Evolutionary conservation across 129 eudicot genomes (phyloP), one percentile per base, ranked within the genome.

Genomic region (Pseudognaphalium luteoalbum): DNA sequence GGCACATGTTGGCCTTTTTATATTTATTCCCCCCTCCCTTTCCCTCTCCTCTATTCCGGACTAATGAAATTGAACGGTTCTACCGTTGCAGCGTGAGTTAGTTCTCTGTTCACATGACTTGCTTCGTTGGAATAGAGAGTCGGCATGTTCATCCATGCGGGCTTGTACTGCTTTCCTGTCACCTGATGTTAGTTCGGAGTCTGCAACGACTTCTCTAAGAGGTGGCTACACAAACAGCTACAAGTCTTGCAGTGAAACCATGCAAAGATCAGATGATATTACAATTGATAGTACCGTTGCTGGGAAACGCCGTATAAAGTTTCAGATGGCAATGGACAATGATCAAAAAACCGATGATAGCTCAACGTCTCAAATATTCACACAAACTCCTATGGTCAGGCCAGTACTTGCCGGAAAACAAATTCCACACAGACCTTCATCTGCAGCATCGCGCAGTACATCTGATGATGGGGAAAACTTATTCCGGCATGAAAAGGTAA

Each of bases 271-370:
- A 66, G 99, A 95, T 85, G 99, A 95, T 56, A 52, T 89, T 39
- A 90, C 99, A 19, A 92, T 91, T 5, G 99, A 95, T 75, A 95
- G 96, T 86, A 81, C 88, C 14, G 78, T 88, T 42, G 92, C 96
- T 6, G 89, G 93, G 15, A 91, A 91, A 78, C 80, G 90, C 41
- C 88, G 88, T 12, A 79, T 89, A 56, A 86, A 82, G 81, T 75
- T 91, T 77, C 92, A 52, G 15, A 47, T 83, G 64, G 71, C 96
- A 34, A 81, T 89, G 86, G 99, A 95, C 52, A 84, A 80, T 70
- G 97, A 91, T 66, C 92, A 81, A 34, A 91, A 86, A 79, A 95
- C 96, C 3, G 99, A 89, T 61, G 99, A 87, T 78, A 95, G 97
- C 66, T 91, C 97, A 21, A 87, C 97, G 21, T 87, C 97, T 11